Conservation (phyloP, 768 basidiomycete species). For the Mycena epipterygia region DNA sequence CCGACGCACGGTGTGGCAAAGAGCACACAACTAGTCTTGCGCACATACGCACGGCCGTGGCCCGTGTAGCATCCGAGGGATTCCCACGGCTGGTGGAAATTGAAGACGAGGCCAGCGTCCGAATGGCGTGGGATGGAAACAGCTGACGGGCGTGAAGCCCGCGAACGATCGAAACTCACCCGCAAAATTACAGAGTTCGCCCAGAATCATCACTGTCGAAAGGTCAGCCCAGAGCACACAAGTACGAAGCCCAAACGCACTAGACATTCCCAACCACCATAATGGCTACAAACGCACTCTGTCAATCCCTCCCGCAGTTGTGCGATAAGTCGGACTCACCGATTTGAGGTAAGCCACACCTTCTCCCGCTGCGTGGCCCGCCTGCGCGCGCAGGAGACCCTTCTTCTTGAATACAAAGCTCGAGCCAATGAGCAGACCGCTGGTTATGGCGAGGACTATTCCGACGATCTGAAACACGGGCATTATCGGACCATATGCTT, state of each 20-base stretch:
- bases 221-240: neutral
- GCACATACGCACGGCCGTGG: neutral
- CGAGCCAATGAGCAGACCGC: slow-evolving; percentile 91
- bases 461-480: slow-evolving; percentile 70
- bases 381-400: slow-evolving; percentile 84
- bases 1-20: neutral
- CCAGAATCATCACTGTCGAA: slow-evolving; percentile 87
- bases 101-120: too few relatives aligned
- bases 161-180: slow-evolving; percentile 56
- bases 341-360: slow-evolving; percentile 97
- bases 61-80: neutral
- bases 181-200: slow-evolving; percentile 89
- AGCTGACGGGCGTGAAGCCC: neutral
- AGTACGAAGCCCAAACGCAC: slow-evolving; percentile 55
- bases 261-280: slow-evolving; percentile 97
- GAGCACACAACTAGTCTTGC: neutral
- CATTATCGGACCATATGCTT: slow-evolving; percentile 6
- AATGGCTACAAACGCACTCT: slow-evolving; percentile 63
- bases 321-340: slow-evolving; percentile 59
- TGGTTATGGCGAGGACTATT: slow-evolving; percentile 79
- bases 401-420: slow-evolving; percentile 99
- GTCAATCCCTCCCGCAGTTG: slow-evolving; percentile 28
- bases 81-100: too few relatives aligned
- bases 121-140: neutral
- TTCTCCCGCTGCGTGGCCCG: slow-evolving; percentile 83